phyloP scores from a whole-genome alignment of 2,329 filamentous ascomycete species.

The Venturia pyrina region DNA sequence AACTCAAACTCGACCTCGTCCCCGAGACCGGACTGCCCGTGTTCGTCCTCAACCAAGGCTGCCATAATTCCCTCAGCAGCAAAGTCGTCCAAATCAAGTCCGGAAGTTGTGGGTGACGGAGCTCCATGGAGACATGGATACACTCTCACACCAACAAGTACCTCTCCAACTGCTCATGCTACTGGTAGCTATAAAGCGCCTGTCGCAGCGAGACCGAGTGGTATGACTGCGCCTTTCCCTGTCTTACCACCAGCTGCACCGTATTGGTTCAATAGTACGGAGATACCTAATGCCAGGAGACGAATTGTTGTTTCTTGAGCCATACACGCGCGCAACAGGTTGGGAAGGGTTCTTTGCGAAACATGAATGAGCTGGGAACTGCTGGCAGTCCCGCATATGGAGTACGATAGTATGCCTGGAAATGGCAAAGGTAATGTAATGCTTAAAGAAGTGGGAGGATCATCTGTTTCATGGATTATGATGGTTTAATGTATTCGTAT shows the following conservation, averaged over 20 bases:
- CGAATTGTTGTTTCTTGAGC: neutral
- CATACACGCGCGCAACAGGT: neutral
- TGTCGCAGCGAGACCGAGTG: neutral
- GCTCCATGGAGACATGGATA: neutral
- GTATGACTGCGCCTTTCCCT: conserved; percentile 10
- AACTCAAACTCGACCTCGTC: neutral
- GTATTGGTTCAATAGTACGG: conserved; percentile 3
- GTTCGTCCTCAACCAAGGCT: neutral
- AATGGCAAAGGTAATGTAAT: conserved; percentile 1
- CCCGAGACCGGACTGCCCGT: neutral
- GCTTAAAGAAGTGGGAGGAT: neutral
- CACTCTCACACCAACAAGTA: neutral
- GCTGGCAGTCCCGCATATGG: neutral
- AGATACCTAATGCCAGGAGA: neutral
- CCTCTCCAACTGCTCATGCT: neutral
- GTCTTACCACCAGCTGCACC: conserved; percentile 5
- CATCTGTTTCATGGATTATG: neutral
- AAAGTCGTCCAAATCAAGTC: neutral
- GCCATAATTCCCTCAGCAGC: neutral
- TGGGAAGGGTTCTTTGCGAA: neutral
- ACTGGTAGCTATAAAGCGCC: neutral
- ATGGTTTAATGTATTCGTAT: neutral
- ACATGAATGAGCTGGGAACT: neutral
- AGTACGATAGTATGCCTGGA: neutral
- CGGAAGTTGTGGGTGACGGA: neutral